These are phyloP conservation scores for Fraxinus paxiana DNA, from an alignment of 305 asterid genomes.

Conservation along the genomic window DNA sequence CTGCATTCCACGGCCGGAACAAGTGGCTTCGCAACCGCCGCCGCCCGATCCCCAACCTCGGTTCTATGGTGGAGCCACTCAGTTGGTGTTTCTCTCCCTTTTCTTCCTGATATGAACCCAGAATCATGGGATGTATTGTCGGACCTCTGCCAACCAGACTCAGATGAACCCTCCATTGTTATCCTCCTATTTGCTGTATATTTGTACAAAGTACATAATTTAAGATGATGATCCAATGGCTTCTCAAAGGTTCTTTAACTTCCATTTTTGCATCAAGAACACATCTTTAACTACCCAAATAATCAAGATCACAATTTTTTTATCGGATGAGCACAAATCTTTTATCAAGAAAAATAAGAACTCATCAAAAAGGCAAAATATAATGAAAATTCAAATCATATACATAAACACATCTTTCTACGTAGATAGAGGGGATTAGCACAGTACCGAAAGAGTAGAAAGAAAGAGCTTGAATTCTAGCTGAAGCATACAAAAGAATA, in stretches of 20 bases:
- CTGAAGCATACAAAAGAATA: constrained; percentile 30
- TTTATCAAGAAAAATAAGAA: constrained; percentile 9
- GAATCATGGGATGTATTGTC: constrained; percentile 53
- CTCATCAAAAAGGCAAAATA: background rate
- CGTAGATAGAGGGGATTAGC: background rate
- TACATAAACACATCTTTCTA: background rate
- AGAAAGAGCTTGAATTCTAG: constrained; percentile 19
- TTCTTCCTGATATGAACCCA: constrained; percentile 41
- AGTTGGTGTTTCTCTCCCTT: constrained; percentile 40
- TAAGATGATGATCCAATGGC: constrained; percentile 23
- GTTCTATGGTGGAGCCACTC: constrained; percentile 31
- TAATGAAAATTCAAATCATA: too few relatives aligned
- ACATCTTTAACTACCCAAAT: constrained; percentile 26
- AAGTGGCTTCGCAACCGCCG: constrained; percentile 20
- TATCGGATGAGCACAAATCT: constrained; percentile 8
- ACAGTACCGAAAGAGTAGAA: constrained; percentile 1
- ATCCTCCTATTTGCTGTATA: constrained; percentile 24
- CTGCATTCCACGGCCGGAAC: constrained; percentile 36
- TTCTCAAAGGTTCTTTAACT: constrained; percentile 26
- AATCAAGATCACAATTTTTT: constrained; percentile 22
- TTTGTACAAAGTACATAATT: background rate
- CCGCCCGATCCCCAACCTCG: constrained; percentile 25
- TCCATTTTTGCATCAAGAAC: constrained; percentile 31
- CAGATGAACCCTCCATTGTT: constrained; percentile 86
- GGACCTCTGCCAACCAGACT: constrained; percentile 69